Conservation (phyloP, 1,284 basidiomycete genomes). For the Cutaneotrichosporon sp. region DNA sequence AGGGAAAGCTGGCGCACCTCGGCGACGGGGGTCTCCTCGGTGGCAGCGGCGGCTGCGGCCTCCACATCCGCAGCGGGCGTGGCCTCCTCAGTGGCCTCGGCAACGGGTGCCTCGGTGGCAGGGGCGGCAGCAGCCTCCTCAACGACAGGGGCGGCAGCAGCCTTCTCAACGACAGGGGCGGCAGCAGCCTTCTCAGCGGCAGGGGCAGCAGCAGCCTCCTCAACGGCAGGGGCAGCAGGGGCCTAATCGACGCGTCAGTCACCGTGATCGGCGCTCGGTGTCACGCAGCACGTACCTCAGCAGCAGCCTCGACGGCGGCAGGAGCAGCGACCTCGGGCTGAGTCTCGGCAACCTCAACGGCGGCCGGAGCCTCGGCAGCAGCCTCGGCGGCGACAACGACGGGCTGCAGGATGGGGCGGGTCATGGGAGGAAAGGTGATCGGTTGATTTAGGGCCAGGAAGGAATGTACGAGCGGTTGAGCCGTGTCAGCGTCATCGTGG, state of each 20-base stretch:
- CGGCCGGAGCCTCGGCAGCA: conserved; percentile 16
- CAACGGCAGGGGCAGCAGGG: conserved; percentile 6
- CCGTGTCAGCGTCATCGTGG: not conserved
- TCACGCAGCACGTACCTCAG: conserved; percentile 7
- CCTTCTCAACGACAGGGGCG: conserved; percentile 9
- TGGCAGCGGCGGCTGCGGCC: conserved; percentile 9
- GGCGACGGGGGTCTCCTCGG: conserved; percentile 28
- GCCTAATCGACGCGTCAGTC: conserved; percentile 2
- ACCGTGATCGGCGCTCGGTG: not conserved
- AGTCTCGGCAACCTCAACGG: conserved; percentile 24
- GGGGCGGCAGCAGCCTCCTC: conserved; percentile 23
- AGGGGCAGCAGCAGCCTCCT: conserved; percentile 9
- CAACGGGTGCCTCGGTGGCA: conserved; percentile 33
- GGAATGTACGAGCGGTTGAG: conserved; percentile 4
- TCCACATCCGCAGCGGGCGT: conserved; percentile 14
- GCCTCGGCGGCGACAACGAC: conserved; percentile 14
- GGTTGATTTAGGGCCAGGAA: not conserved
- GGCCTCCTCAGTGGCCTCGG: conserved; percentile 39
- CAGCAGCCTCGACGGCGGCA: conserved; percentile 10
- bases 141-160: conserved; percentile 6
- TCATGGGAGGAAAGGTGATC: not conserved
- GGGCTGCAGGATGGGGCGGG: not conserved
- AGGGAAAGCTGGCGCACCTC: conserved; percentile 8
- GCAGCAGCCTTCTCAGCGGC: conserved; percentile 9
- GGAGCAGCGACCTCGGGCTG: conserved; percentile 18